These are phyloP conservation scores for Clitoria ternatea DNA, from an alignment of 306 rosid genomes.

Conservation along the genomic window DNA sequence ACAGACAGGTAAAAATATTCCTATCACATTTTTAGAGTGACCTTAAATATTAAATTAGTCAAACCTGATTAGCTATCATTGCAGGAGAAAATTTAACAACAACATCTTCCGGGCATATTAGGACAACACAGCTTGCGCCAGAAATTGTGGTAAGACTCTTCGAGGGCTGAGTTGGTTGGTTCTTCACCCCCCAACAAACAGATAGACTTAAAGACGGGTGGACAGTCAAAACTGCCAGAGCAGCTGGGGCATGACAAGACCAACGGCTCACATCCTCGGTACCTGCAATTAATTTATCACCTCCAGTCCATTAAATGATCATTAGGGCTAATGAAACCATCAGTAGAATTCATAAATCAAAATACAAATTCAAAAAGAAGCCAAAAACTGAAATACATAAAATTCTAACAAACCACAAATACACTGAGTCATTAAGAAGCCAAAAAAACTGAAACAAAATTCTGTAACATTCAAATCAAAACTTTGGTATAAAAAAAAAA, in stretches of 20 bases:
- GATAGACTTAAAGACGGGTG: slow-evolving; percentile 57
- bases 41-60: not conserved
- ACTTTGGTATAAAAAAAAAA: not conserved
- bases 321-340: not conserved
- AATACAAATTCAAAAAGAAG: not conserved
- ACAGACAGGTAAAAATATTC: not conserved
- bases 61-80: slow-evolving; percentile 82
- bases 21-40: not conserved
- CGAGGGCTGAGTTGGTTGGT: slow-evolving; percentile 31
- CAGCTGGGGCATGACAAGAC: slow-evolving; percentile 85
- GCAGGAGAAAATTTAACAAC: slow-evolving; percentile 71
- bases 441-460: not conserved
- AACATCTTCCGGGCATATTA: slow-evolving; percentile 71
- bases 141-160: slow-evolving; percentile 45
- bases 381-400: too few relatives aligned
- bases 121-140: slow-evolving; percentile 71
- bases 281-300: slow-evolving; percentile 52
- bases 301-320: slow-evolving; percentile 16
- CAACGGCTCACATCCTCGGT: slow-evolving; percentile 70
- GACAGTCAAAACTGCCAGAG: slow-evolving; percentile 65
- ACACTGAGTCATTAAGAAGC: not conserved
- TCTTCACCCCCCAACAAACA: slow-evolving; percentile 45
- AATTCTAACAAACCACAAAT: not conserved
- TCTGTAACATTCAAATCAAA: not conserved
- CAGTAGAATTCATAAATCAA: not conserved